A percentile compares a stretch with the other conserved stretches of the same genome.
These are phyloP conservation scores for Ilyonectria mors-panacis DNA, from an alignment of 2,329 filamentous ascomycete genomes.

Conservation along the genomic window DNA sequence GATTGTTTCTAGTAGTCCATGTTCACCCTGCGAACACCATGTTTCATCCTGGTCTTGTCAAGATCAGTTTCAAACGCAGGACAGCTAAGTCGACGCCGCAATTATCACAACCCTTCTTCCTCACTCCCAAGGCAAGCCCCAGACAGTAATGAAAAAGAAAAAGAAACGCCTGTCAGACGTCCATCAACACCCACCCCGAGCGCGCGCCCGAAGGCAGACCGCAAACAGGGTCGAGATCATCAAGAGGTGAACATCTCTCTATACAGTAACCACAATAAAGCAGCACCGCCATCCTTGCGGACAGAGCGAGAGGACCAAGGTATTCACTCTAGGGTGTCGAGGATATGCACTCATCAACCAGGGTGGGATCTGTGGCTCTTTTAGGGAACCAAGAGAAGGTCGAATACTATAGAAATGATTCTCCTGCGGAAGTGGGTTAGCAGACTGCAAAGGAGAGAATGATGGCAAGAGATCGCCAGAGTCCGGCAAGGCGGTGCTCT, in stretches of 20 bases:
- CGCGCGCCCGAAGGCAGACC: neutral
- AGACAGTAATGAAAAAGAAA: slow-evolving; percentile 68
- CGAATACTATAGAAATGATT: slow-evolving; percentile 1
- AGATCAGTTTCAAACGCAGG: no score
- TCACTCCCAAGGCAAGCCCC: slow-evolving; percentile 63
- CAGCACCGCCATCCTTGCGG: neutral
- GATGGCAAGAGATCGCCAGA: no score
- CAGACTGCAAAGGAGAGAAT: neutral
- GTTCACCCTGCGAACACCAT: no score
- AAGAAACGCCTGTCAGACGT: slow-evolving; percentile 73
- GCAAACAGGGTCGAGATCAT: slow-evolving; percentile 51
- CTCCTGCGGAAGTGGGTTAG: slow-evolving; percentile 58
- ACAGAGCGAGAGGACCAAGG: neutral
- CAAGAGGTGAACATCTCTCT: neutral
- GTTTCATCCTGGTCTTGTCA: no score
- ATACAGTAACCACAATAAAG: neutral
- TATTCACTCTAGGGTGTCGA: slow-evolving; percentile 1
- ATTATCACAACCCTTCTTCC: slow-evolving; percentile 58
- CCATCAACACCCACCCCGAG: neutral
- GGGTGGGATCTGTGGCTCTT: slow-evolving; percentile 1
- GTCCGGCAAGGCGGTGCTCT: neutral
- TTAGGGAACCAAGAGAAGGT: neutral
- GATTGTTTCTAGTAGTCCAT: no score
- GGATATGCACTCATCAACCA: slow-evolving; percentile 1
- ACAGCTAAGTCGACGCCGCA: no score